These are phyloP conservation scores for Corymbia calophylla DNA, from an alignment of 441 rosid genomes.

Conservation along the genomic window DNA sequence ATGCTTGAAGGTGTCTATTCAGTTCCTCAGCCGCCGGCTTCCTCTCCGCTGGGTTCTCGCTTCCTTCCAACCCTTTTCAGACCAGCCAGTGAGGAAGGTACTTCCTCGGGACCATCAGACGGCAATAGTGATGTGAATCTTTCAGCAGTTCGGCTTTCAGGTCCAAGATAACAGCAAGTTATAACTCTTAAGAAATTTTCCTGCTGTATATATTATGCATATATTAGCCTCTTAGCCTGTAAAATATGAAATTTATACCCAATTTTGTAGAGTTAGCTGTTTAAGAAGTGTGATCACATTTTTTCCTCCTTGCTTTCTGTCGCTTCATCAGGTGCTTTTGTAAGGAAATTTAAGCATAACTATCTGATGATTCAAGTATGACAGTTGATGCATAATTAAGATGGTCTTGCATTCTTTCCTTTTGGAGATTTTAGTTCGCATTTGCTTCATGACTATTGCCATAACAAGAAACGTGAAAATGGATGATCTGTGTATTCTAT, in stretches of 20 bases:
- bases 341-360: not conserved
- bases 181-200: not conserved
- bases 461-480: not conserved
- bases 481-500: not conserved
- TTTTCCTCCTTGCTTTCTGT: not conserved
- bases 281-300: not conserved
- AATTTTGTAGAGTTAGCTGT: not conserved
- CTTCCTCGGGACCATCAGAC: conserved; percentile 76
- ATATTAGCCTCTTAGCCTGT: not conserved
- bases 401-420: not conserved
- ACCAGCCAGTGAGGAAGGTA: conserved; percentile 55
- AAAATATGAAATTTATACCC: not conserved
- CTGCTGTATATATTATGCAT: not conserved
- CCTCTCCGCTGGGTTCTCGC: conserved; percentile 60
- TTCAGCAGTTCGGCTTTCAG: conserved; percentile 83
- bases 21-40: conserved; percentile 56
- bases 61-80: conserved; percentile 40
- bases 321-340: not conserved
- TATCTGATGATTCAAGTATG: not conserved
- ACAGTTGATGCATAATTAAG: not conserved
- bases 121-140: conserved; percentile 56
- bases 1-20: conserved; percentile 91
- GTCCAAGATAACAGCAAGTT: conserved; percentile 61
- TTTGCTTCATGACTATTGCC: not conserved
- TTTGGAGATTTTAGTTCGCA: not conserved